These are phyloP conservation scores for Nakazawaea molendinolei DNA, from an alignment of 805 yeast genomes.

Conservation along the genomic window DNA sequence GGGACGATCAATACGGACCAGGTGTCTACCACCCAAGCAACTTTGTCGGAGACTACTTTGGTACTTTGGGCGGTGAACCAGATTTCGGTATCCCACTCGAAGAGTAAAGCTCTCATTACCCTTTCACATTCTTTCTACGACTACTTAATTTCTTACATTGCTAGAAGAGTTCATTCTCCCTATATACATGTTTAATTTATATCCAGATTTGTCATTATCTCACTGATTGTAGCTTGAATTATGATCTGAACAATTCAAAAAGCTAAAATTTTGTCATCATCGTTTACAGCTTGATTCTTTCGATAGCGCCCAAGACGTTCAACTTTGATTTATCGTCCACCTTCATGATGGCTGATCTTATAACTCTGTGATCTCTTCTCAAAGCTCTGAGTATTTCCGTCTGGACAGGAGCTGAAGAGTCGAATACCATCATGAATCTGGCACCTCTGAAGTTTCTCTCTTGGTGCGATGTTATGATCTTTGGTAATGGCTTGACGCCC, in stretches of 20 bases:
- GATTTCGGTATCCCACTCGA: slow-evolving; percentile 21
- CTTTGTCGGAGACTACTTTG: slow-evolving; percentile 57
- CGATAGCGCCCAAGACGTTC: slow-evolving; percentile 52
- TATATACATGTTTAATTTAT: no score
- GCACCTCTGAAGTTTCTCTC: slow-evolving; percentile 88
- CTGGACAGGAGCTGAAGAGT: slow-evolving; percentile 80
- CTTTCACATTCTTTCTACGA: no score
- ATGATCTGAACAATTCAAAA: no score
- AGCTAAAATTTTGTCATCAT: not conserved
- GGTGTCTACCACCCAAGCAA: slow-evolving; percentile 36
- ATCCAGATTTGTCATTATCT: no score
- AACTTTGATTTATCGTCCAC: slow-evolving; percentile 46
- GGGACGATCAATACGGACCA: slow-evolving; percentile 29
- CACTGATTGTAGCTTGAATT: no score
- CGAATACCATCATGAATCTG: slow-evolving; percentile 82
- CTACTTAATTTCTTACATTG: no score
- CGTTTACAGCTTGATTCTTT: slow-evolving; percentile 33
- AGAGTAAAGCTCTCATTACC: no score
- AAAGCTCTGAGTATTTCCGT: slow-evolving; percentile 75
- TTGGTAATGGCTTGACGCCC: slow-evolving; percentile 76
- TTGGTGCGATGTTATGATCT: slow-evolving; percentile 75
- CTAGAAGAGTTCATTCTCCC: no score
- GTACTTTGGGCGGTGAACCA: slow-evolving; percentile 42
- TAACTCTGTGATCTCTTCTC: slow-evolving; percentile 84
- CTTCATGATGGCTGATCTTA: slow-evolving; percentile 69